phyloP scores from a whole-genome alignment of 1,139 yeast genomes.

The Sugiyamaella pinicola region DNA sequence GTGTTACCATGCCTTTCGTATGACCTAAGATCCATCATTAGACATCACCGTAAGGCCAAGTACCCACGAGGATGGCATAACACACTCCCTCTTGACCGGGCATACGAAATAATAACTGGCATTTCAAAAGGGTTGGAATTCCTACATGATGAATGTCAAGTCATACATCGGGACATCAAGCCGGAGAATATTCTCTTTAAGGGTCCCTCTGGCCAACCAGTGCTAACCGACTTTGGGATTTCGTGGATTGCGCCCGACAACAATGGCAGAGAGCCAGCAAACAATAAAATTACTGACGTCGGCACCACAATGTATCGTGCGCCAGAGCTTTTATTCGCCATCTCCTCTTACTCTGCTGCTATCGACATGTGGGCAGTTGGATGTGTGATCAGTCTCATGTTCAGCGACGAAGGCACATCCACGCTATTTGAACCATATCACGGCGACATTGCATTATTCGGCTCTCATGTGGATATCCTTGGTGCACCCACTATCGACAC shows the following conservation, averaged over 20 bases:
- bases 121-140: constrained; percentile 53
- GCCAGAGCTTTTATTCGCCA: constrained; percentile 78
- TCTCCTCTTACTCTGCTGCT: constrained; percentile 58
- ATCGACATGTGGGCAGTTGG: constrained; percentile 87
- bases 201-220: constrained; percentile 22
- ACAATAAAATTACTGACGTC: constrained; percentile 62
- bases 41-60: constrained; percentile 39
- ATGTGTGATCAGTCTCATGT: constrained; percentile 62
- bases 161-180: constrained; percentile 89
- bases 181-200: constrained; percentile 73
- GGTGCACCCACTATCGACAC: constrained; percentile 64
- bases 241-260: constrained; percentile 52
- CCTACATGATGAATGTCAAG: constrained; percentile 53
- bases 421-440: constrained; percentile 46
- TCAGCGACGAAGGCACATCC: constrained; percentile 41
- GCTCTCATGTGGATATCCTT: constrained; percentile 60
- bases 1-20: constrained; percentile 47
- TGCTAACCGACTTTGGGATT: constrained; percentile 75
- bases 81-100: constrained; percentile 35
- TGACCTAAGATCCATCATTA: constrained; percentile 44
- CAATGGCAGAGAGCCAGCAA: constrained; percentile 50
- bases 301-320: constrained; percentile 79
- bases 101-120: constrained; percentile 46
- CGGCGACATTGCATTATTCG: constrained; percentile 67
- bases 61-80: constrained; percentile 40